Base-by-base conservation (phyloP, 495 filamentous ascomycete genomes). In the Amphirosellinia nigrospora region DNA sequence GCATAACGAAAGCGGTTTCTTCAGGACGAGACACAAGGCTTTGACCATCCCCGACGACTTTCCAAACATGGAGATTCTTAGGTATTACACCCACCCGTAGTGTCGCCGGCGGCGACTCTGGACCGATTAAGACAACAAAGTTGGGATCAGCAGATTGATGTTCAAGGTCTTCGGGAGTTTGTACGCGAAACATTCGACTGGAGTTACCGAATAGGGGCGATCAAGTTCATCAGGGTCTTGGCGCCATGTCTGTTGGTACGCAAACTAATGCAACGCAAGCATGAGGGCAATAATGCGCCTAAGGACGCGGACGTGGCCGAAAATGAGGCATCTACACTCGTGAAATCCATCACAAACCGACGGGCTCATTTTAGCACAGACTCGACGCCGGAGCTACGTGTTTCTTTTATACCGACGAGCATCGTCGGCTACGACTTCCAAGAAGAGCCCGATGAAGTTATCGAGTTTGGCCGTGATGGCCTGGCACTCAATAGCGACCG, bases 1-100 rank as follows among this genome's bases (percentile, higher is more conserved):
- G 28, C 92, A 90, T 45, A 99, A 99, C 75, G 92, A 94, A 77
- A 93, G 90, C 74, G 90, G 92, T 16, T 91, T 87, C 67, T 99
- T 98, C 77, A 83, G 86, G 38, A 89, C 85, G 10, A 94, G 88
- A 73, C 93, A 95, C 74, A 90, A 87, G 61, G 83, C 87, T 3
- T 80, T 98, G 63, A 84, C 79, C 5, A 91, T 98, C 16, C 95
- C 96, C 3, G 90, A 93, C 0, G 81, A 82, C 28, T 99, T 98
- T 73, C 96, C 96, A 0, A 90, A 93, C 70, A 82, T 82, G 64
- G 89, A 91, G 26, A 88, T 97, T 26, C 82, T 98, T 32, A 84
- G 92, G 23, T 97, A 92, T 73, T 98, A 99, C 71, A 94, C 90
- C 7, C 87, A 92, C 70, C 96, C 0, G 88, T 90, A 0, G 90